phyloP scores from a whole-genome alignment of 2,329 filamentous ascomycete genomes.

The Fusarium gaditjirri region DNA sequence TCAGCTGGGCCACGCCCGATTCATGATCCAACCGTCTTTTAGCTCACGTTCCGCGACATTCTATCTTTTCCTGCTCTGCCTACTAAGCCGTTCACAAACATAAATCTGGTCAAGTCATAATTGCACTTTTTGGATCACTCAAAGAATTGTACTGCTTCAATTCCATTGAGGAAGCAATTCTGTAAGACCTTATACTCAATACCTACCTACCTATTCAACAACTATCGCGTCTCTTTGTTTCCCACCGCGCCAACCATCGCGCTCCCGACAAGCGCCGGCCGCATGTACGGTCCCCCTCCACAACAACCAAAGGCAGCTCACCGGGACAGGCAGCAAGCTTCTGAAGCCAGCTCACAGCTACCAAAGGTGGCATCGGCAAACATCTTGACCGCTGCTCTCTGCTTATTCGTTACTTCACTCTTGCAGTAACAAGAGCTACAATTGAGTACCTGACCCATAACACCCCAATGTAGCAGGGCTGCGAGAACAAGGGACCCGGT shows the following conservation, averaged over 20 bases:
- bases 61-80: constrained; percentile 5
- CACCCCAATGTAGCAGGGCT: constrained; percentile 38
- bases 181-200: neutral
- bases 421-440: constrained; percentile 32
- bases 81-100: neutral
- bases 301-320: constrained; percentile 20
- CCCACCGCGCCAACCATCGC: constrained; percentile 38
- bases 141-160: neutral
- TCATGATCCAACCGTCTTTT: constrained; percentile 24
- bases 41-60: constrained; percentile 2
- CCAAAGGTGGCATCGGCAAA: constrained; percentile 29
- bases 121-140: neutral
- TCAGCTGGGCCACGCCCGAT: constrained; percentile 28
- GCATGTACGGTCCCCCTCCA: constrained; percentile 38
- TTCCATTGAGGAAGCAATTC: neutral
- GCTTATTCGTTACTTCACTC: constrained; percentile 20
- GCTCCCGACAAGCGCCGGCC: constrained; percentile 44
- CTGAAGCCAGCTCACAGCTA: constrained; percentile 31
- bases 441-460: constrained; percentile 23
- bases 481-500: constrained; percentile 36
- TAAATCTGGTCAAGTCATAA: neutral
- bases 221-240: constrained; percentile 36
- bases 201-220: neutral
- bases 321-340: constrained; percentile 9
- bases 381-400: constrained; percentile 26